phyloP scores from a whole-genome alignment of 257 asterid species.

The Oldenlandia corymbosa region DNA sequence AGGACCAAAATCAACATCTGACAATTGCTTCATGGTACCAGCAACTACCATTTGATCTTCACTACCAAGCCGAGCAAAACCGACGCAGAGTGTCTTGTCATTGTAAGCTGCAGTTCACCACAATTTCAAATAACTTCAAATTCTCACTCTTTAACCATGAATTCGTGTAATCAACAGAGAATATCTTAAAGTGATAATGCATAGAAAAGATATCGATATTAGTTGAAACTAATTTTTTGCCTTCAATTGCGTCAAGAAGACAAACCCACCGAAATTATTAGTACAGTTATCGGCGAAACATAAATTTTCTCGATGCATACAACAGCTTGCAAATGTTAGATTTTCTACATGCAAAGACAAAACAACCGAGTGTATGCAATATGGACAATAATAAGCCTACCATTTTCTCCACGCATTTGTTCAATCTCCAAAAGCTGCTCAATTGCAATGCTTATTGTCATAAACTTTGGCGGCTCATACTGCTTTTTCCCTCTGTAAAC shows the following conservation, averaged over 20 bases:
- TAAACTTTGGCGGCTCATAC: conserved; percentile 82
- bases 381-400: conserved; percentile 20
- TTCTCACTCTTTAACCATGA: not conserved
- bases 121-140: not conserved
- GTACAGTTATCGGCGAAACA: too few relatives aligned
- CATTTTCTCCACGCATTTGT: conserved; percentile 47
- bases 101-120: conserved; percentile 65
- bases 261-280: too few relatives aligned
- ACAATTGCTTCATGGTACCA: conserved; percentile 69
- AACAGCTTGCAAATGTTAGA: too few relatives aligned
- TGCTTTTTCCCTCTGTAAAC: conserved; percentile 68
- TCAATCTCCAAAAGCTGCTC: conserved; percentile 93
- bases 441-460: conserved; percentile 78
- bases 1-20: conserved; percentile 58
- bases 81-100: conserved; percentile 73
- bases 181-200: not conserved
- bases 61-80: conserved; percentile 84
- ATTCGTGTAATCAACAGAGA: not conserved
- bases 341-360: not conserved
- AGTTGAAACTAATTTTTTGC: too few relatives aligned
- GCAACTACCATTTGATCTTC: conserved; percentile 76
- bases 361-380: not conserved
- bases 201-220: not conserved
- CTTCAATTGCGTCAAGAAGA: not conserved
- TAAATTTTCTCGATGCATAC: too few relatives aligned